These are phyloP conservation scores for Podospora comata DNA, from an alignment of 495 filamentous ascomycete species.

Conservation along the genomic window DNA sequence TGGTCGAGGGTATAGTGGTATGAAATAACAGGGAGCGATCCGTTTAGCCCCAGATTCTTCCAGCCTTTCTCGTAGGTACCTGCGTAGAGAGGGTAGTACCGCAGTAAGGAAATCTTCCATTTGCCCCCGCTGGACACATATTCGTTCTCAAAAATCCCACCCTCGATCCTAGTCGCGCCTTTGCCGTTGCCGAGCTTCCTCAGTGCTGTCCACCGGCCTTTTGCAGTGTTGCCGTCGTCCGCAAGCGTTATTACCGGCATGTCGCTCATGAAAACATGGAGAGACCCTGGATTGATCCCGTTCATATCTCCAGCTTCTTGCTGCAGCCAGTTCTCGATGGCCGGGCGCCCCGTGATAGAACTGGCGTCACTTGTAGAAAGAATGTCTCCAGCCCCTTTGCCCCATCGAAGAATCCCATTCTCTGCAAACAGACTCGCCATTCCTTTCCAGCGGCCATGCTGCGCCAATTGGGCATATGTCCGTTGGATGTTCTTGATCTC, in stretches of 20 bases:
- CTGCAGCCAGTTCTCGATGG: slow-evolving; percentile 21
- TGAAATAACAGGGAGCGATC: slow-evolving; percentile 15
- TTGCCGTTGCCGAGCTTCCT: slow-evolving; percentile 18
- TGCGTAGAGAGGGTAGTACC: slow-evolving; percentile 21
- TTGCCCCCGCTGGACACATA: slow-evolving; percentile 5
- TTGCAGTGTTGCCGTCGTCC: slow-evolving; percentile 17
- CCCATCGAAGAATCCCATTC: slow-evolving; percentile 20
- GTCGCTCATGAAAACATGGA: slow-evolving; percentile 18
- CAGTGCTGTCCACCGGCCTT: slow-evolving; percentile 16
- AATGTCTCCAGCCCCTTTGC: slow-evolving; percentile 10
- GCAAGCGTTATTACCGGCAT: slow-evolving; percentile 19
- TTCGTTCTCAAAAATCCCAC: slow-evolving; percentile 25
- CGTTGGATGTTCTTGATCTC: slow-evolving; percentile 24
- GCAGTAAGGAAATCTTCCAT: slow-evolving; percentile 21
- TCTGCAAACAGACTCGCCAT: slow-evolving; percentile 24
- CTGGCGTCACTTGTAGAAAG: slow-evolving; percentile 7
- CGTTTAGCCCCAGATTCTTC: slow-evolving; percentile 16
- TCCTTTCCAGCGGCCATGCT: slow-evolving; percentile 14
- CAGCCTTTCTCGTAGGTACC: slow-evolving; percentile 20
- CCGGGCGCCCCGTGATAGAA: slow-evolving; percentile 8
- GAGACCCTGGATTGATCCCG: slow-evolving; percentile 18
- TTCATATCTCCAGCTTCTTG: slow-evolving; percentile 18
- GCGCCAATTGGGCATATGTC: slow-evolving; percentile 20
- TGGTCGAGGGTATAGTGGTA: slow-evolving; percentile 22
- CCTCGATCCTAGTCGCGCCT: slow-evolving; percentile 18